Conservation (phyloP, 1,139 yeast species). For the Pichia sp. region DNA sequence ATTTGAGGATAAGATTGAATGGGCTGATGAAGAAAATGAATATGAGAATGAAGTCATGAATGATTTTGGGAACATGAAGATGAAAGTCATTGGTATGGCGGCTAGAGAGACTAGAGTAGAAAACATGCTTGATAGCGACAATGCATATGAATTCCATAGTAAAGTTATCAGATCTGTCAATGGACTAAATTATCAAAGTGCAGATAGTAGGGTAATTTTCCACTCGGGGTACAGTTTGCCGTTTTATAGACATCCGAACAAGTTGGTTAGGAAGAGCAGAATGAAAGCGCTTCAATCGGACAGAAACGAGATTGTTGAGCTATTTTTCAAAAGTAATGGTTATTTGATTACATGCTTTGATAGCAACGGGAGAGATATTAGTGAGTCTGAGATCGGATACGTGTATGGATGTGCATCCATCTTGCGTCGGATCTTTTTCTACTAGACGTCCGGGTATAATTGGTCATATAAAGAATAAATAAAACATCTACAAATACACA, state of each 20-base stretch:
- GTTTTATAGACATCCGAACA: conserved; percentile 38
- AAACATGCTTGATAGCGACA: conserved; percentile 30
- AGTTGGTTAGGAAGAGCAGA: conserved; percentile 10
- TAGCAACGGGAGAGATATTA: conserved; percentile 34
- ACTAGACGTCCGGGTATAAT: background rate
- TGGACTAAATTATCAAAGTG: conserved; percentile 37
- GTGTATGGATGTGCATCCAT: conserved; percentile 40
- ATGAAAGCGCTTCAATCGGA: conserved; percentile 8
- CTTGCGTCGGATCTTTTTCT: conserved; percentile 40
- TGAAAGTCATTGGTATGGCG: conserved; percentile 47
- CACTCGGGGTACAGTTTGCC: conserved; percentile 52
- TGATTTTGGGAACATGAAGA: conserved; percentile 31
- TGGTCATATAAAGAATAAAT: background rate
- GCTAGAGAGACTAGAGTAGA: conserved; percentile 31
- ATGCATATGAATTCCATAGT: conserved; percentile 45
- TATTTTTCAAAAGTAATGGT: conserved; percentile 54
- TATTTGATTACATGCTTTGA: conserved; percentile 52
- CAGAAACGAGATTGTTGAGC: conserved; percentile 31
- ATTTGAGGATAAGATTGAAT: conserved; percentile 36
- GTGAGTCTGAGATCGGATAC: conserved; percentile 44
- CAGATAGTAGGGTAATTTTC: conserved; percentile 34
- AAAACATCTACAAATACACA: background rate
- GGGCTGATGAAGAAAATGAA: conserved; percentile 4
- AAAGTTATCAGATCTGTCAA: conserved; percentile 50
- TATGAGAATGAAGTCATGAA: background rate